Conservation (phyloP, 495 filamentous ascomycete species). For the Hyaloscypha bicolor region DNA sequence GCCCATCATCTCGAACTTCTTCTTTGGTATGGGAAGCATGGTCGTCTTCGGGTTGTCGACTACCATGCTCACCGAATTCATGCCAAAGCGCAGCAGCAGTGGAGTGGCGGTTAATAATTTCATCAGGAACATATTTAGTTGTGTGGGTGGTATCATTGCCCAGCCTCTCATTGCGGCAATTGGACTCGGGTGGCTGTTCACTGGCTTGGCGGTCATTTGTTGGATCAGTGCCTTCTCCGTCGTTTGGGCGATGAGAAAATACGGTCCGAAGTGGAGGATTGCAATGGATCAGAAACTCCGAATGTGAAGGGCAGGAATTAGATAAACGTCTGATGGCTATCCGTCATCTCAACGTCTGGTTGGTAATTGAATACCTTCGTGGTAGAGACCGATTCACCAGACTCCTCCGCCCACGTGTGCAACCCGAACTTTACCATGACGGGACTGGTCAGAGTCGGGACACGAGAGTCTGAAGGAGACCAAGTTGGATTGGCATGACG, state of each 20-base stretch:
- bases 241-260: conserved; percentile 68
- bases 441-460: conserved; percentile 5
- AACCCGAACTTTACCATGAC: not conserved
- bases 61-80: conserved; percentile 89
- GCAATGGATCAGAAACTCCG: conserved; percentile 60
- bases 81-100: conserved; percentile 70
- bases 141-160: conserved; percentile 72
- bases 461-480: conserved; percentile 5
- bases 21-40: conserved; percentile 89
- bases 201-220: conserved; percentile 69
- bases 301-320: not conserved
- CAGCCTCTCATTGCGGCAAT: conserved; percentile 79
- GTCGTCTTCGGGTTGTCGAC: conserved; percentile 79
- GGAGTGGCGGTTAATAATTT: conserved; percentile 90
- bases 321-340: not conserved
- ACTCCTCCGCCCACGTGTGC: not conserved
- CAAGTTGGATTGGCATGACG: not conserved
- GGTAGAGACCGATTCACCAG: not conserved
- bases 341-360: not conserved
- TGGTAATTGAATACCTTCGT: not conserved
- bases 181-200: conserved; percentile 89
- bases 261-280: conserved; percentile 67
- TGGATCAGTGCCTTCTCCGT: conserved; percentile 54
- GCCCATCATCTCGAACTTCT: conserved; percentile 76
- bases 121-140: conserved; percentile 83